These are phyloP conservation scores for Zygoascus bituminiphila DNA, from an alignment of 805 yeast genomes.

Conservation along the genomic window DNA sequence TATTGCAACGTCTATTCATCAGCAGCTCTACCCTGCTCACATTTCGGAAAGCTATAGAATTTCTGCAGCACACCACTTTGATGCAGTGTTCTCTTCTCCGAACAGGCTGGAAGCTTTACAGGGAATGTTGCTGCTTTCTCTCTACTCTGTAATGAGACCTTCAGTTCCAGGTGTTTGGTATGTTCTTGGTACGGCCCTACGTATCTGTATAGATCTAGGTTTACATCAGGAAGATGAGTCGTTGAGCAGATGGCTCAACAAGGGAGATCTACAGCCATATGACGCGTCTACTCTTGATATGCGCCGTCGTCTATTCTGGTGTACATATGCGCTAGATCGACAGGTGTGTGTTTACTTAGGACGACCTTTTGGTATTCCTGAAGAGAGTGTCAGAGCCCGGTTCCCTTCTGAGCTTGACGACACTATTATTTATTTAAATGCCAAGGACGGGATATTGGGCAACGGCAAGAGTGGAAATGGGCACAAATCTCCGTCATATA, in stretches of 20 bases:
- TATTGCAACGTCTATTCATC: constrained; percentile 66
- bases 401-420: constrained; percentile 76
- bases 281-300: constrained; percentile 58
- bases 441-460: constrained; percentile 23
- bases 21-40: constrained; percentile 54
- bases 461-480: constrained; percentile 1
- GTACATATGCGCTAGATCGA: constrained; percentile 76
- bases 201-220: constrained; percentile 78
- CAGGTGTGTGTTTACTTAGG: constrained; percentile 82
- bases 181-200: constrained; percentile 67
- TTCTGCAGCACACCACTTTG: constrained; percentile 54
- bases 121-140: constrained; percentile 57
- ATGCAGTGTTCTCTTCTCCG: constrained; percentile 45
- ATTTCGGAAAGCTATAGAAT: constrained; percentile 63
- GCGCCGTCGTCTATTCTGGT: constrained; percentile 78
- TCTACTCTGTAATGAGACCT: constrained; percentile 81
- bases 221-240: constrained; percentile 54
- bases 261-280: neutral
- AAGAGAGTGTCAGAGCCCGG: constrained; percentile 60
- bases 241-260: constrained; percentile 4
- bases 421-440: constrained; percentile 36
- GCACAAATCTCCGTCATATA: constrained; percentile 47
- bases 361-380: constrained; percentile 84
- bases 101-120: constrained; percentile 67
- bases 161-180: constrained; percentile 93